These are phyloP conservation scores for Aspergillus uvarum DNA, from an alignment of 2,329 filamentous ascomycete species.

Conservation along the genomic window DNA sequence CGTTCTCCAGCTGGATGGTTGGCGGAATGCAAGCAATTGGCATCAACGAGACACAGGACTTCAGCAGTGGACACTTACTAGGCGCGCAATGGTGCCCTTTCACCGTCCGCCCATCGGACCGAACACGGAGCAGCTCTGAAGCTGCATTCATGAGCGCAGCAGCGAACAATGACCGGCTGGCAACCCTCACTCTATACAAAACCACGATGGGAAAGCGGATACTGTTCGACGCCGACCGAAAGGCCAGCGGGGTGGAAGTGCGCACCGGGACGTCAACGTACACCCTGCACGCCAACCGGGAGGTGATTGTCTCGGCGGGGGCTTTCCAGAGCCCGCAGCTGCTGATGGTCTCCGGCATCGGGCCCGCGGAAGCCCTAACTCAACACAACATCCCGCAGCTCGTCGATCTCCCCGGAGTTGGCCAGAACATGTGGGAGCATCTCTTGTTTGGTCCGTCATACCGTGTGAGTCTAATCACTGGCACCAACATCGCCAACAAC, in stretches of 20 bases:
- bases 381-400: constrained; percentile 43
- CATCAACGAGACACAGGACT: constrained; percentile 38
- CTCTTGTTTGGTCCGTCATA: constrained; percentile 26
- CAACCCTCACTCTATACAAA: constrained; percentile 44
- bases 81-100: constrained; percentile 51
- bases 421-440: constrained; percentile 39
- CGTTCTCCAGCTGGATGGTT: constrained; percentile 41
- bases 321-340: constrained; percentile 46
- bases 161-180: background rate
- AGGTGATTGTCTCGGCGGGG: constrained; percentile 48
- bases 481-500: constrained; percentile 20
- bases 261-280: constrained; percentile 40
- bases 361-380: constrained; percentile 38
- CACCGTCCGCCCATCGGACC: constrained; percentile 39
- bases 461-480: constrained; percentile 25
- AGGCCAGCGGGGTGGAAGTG: constrained; percentile 50
- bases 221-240: constrained; percentile 50
- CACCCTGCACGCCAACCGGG: constrained; percentile 48
- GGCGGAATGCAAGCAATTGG: constrained; percentile 44
- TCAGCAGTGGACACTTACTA: constrained; percentile 46
- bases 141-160: constrained; percentile 36
- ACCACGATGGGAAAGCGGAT: constrained; percentile 49
- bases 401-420: constrained; percentile 51
- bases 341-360: constrained; percentile 51
- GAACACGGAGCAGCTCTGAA: constrained; percentile 52